Conservation (phyloP, 331 rosid species). For the Phaseolus coccineus region DNA sequence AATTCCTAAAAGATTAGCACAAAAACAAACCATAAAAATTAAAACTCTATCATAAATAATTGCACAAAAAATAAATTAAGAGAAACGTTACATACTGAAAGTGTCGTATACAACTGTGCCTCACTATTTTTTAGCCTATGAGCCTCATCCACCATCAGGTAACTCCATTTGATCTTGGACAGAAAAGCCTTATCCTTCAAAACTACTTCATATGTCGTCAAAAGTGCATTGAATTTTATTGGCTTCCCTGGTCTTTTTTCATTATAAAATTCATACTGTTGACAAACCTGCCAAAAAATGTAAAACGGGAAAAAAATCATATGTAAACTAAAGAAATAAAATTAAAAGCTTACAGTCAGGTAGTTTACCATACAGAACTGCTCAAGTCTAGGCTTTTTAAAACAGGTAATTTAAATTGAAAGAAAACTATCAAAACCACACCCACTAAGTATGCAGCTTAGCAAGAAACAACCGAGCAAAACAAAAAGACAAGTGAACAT, state of each 20-base stretch:
- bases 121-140: slow-evolving; percentile 98
- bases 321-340: not conserved
- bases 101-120: slow-evolving; percentile 96
- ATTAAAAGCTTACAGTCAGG: slow-evolving; percentile 5
- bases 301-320: not conserved
- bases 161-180: slow-evolving; percentile 94
- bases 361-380: not conserved
- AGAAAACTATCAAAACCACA: slow-evolving; percentile 33
- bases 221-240: slow-evolving; percentile 76
- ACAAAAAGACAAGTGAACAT: slow-evolving; percentile 2
- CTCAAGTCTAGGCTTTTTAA: not conserved
- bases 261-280: slow-evolving; percentile 88
- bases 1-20: slow-evolving; percentile 70
- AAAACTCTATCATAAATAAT: slow-evolving; percentile 20
- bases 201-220: slow-evolving; percentile 99
- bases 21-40: slow-evolving; percentile 20
- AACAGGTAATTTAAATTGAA: slow-evolving; percentile 21
- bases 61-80: slow-evolving; percentile 31
- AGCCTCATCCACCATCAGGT: slow-evolving; percentile 99
- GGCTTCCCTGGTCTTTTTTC: slow-evolving; percentile 81
- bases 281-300: slow-evolving; percentile 81
- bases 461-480: slow-evolving; percentile 12
- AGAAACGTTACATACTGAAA: slow-evolving; percentile 68
- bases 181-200: slow-evolving; percentile 93
- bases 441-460: slow-evolving; percentile 24